phyloP scores from a whole-genome alignment of 73 alveolate species.

The Diophrys appendiculata region DNA sequence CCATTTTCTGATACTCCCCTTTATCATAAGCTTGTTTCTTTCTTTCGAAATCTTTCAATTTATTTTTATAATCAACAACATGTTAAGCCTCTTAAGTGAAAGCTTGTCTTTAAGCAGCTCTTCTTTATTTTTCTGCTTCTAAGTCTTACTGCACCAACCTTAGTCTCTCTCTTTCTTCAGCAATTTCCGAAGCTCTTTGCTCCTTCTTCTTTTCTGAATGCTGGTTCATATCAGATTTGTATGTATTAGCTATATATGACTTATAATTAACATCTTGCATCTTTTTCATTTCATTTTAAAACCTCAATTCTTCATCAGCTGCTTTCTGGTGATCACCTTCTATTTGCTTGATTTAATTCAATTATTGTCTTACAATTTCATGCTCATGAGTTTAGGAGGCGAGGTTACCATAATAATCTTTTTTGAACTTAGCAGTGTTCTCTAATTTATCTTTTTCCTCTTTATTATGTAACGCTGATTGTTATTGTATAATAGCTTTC shows the following conservation, averaged over 20 bases:
- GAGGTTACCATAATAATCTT: conserved; percentile 11
- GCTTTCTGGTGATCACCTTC: conserved; percentile 5
- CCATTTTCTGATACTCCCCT: conserved; percentile 41
- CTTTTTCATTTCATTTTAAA: conserved; percentile 1
- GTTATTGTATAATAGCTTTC: conserved; percentile 10
- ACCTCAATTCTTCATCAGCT: conserved; percentile 9
- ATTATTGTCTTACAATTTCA: not conserved
- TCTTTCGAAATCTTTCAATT: conserved; percentile 25
- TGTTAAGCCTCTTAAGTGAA: conserved; percentile 11
- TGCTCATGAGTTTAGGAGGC: conserved; percentile 6
- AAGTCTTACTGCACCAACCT: conserved; percentile 8
- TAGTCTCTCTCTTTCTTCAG: conserved; percentile 16
- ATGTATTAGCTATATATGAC: conserved; percentile 5
- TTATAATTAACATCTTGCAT: conserved; percentile 5
- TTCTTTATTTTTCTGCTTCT: conserved; percentile 6
- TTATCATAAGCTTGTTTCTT: conserved; percentile 14
- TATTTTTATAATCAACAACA: conserved; percentile 8
- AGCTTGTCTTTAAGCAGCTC: not conserved
- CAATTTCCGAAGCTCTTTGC: conserved; percentile 8
- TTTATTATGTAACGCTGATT: conserved; percentile 3
- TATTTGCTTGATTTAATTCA: conserved; percentile 9
- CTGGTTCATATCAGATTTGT: conserved; percentile 2
- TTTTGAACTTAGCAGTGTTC: not conserved
- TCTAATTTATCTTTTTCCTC: not conserved
- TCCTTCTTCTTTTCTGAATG: conserved; percentile 4